Conservation (phyloP, 2,329 filamentous ascomycete genomes). For the Aspergillus piperis region DNA sequence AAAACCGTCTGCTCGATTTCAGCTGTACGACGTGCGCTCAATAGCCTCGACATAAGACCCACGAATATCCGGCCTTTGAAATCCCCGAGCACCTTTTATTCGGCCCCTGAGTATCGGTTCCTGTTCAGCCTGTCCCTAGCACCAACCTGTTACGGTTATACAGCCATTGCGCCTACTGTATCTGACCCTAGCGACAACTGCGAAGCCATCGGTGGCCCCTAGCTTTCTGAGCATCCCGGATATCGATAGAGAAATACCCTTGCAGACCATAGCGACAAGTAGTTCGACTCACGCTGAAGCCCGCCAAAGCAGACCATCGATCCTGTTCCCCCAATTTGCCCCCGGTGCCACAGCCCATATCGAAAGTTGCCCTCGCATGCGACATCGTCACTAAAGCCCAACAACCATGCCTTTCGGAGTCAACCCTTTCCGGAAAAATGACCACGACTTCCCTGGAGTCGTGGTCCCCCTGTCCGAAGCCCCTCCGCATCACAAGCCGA, state of each 20-base stretch:
- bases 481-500: slow-evolving; percentile 34
- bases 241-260: neutral
- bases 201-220: slow-evolving; percentile 2
- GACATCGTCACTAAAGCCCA: slow-evolving; percentile 9
- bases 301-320: neutral
- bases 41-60: slow-evolving; percentile 10
- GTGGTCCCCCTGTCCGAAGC: slow-evolving; percentile 54
- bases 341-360: neutral
- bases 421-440: slow-evolving; percentile 54
- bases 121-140: neutral
- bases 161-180: slow-evolving; percentile 11
- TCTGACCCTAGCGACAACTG: slow-evolving; percentile 11
- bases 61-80: neutral
- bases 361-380: slow-evolving; percentile 4
- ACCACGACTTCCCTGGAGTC: slow-evolving; percentile 52
- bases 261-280: neutral
- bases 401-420: slow-evolving; percentile 38
- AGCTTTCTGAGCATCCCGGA: neutral
- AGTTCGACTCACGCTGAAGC: neutral
- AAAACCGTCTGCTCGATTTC: slow-evolving; percentile 4
- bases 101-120: neutral
- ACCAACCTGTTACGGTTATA: neutral
- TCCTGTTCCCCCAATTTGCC: neutral
- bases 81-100: neutral
- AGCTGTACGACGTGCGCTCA: slow-evolving; percentile 16